Percentiles rank a stretch among this genome's conserved stretches.
phyloP scores from a whole-genome alignment of 106 monocot species.

The Platanthera zijinensis region DNA sequence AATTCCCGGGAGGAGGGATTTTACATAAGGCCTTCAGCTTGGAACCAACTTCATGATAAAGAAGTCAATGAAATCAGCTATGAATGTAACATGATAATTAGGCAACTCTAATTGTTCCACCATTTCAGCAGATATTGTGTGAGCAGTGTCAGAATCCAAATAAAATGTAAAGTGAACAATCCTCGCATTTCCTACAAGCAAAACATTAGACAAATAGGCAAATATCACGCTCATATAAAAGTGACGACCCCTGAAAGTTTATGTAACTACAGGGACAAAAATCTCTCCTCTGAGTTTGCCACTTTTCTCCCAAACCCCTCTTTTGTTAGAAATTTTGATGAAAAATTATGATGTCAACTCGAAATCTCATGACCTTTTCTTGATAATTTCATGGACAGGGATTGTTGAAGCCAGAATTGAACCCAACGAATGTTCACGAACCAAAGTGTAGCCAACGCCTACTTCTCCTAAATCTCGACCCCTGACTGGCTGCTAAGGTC shows the following conservation, averaged over 20 bases:
- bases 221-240: constrained; percentile 24
- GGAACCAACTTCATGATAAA: constrained; percentile 47
- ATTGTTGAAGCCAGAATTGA: too few species aligned
- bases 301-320: too few species aligned
- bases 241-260: not conserved
- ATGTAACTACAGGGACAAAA: not conserved
- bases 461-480: too few species aligned
- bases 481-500: too few species aligned
- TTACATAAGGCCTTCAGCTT: constrained; percentile 34
- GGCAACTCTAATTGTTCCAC: constrained; percentile 41
- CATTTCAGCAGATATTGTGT: constrained; percentile 56
- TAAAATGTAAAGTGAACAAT: constrained; percentile 52
- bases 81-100: constrained; percentile 50
- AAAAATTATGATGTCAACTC: too few species aligned
- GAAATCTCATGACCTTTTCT: too few species aligned
- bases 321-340: too few species aligned
- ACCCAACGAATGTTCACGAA: too few species aligned
- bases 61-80: constrained; percentile 64
- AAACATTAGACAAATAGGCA: constrained; percentile 18
- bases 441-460: too few species aligned
- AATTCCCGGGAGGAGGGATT: too few species aligned
- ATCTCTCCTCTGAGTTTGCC: too few species aligned
- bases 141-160: constrained; percentile 50
- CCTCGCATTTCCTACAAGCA: constrained; percentile 22
- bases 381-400: too few species aligned